phyloP scores from a whole-genome alignment of 345 rosid species.

The Eucalyptus viminalis region DNA sequence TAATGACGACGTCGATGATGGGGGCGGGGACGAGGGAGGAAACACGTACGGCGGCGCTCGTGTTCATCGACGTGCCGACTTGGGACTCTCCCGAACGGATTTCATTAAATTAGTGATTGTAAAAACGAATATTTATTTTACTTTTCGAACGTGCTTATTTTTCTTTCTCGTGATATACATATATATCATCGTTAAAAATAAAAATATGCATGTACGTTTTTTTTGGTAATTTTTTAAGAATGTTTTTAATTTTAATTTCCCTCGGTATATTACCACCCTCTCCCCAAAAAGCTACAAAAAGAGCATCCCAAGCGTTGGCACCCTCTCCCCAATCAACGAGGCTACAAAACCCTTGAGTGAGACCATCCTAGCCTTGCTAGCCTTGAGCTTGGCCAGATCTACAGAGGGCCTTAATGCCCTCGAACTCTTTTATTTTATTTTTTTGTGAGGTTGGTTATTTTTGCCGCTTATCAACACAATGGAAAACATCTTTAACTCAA shows the following conservation, averaged over 20 bases:
- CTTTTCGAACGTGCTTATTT: not conserved
- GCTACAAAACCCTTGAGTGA: rapidly evolving
- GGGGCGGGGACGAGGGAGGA: no score
- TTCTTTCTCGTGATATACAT: not conserved
- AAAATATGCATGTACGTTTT: no score
- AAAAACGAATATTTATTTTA: not conserved
- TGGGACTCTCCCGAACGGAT: not conserved
- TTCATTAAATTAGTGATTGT: not conserved
- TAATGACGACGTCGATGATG: not conserved
- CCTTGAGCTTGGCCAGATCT: no score
- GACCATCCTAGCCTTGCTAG: not conserved
- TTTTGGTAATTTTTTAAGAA: no score
- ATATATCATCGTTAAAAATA: no score
- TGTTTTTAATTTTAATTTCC: rapidly evolving
- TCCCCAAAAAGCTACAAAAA: no score
- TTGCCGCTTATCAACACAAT: rapidly evolving
- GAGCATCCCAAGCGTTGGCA: no score
- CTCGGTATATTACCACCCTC: no score
- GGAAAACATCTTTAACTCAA: no score
- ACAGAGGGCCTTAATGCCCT: rapidly evolving
- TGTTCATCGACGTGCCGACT: not conserved
- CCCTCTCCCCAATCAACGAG: rapidly evolving
- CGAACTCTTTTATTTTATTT: no score
- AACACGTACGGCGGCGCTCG: not conserved
- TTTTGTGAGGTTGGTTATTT: no score